Conservation (phyloP, 2,329 filamentous ascomycete genomes). For the Sporothrix globosa region DNA sequence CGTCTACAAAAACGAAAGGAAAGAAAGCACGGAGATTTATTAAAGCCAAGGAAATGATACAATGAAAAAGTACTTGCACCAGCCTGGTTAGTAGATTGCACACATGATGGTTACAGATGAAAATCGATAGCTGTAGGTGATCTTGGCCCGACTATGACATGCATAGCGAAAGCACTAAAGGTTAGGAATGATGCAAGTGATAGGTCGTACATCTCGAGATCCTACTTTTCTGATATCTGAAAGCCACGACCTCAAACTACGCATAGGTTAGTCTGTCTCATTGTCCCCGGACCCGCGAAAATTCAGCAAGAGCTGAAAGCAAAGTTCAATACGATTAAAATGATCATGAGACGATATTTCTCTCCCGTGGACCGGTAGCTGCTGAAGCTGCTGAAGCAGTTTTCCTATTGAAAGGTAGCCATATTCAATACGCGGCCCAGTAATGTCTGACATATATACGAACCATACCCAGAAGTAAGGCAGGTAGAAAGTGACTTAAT, state of each 20-base stretch:
- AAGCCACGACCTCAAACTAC: not conserved
- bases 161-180: not conserved
- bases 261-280: not conserved
- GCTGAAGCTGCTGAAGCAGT: not conserved
- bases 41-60: not conserved
- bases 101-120: not conserved
- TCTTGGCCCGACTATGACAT: not conserved
- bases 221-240: slow-evolving; percentile 7
- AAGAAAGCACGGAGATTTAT: not conserved
- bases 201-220: not conserved
- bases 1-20: not conserved
- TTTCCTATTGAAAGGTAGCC: slow-evolving; percentile 1
- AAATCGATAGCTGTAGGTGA: not conserved
- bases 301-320: not conserved
- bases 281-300: not conserved
- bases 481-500: not conserved
- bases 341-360: not conserved
- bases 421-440: not conserved
- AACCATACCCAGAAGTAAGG: no score
- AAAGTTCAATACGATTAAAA: not conserved
- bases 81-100: not conserved
- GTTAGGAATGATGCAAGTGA: not conserved
- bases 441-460: slow-evolving; percentile 1
- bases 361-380: slow-evolving; percentile 10
- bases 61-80: not conserved